Base-by-base conservation (phyloP, 2,329 filamentous ascomycete species). In the Pseudogymnoascus sp. region DNA sequence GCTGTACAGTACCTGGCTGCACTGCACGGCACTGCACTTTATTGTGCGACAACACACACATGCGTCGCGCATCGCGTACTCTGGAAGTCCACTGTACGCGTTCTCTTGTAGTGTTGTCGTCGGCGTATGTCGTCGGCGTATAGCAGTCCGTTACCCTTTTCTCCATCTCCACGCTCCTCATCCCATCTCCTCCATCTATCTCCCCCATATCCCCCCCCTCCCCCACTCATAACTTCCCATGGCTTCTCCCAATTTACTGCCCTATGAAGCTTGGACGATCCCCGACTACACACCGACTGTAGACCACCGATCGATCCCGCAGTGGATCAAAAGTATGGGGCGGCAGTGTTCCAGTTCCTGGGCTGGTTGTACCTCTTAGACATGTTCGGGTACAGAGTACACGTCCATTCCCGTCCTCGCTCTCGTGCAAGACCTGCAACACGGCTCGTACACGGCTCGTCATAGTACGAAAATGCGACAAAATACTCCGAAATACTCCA, bases 361-460 rank as follows among this genome's bases (percentile, higher is more conserved):
- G 45, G 8, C 49, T 14, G 2, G 28, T 21, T 55, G 49, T 55
- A 55, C 49, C 49, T 33, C 28, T 6, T 18, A 55, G 49, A 55
- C 49, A 55, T 55, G 49, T 55, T 55, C n/a, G 49, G 35, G 49
- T 55, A 55, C 28, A 55, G 49, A 55, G 16, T 55, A 55, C 49
- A 55, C 28, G 49, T 55, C 11, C 9, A 3, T 55, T 35, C 5
- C 9, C 12, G 28, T 33, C 1, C 49, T 55, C 23, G 3, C 49
- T 21, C 28, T 55, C 49, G 28, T 55, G 49, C 49, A 55, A 55
- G 28, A 21, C 31, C 25, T 28, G 5, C 25, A 28, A 28, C 25
- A 28, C 25, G 21, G 21, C 31, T 55, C n/a, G 28, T 33, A 55
- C 49, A 21, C 11, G 4, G 5, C 28, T 21, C 14, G 49, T 33